Evolutionary conservation across 2,329 filamentous ascomycete genomes (phyloP).

Genomic region (Graphiopsis chlorocephala): DNA sequence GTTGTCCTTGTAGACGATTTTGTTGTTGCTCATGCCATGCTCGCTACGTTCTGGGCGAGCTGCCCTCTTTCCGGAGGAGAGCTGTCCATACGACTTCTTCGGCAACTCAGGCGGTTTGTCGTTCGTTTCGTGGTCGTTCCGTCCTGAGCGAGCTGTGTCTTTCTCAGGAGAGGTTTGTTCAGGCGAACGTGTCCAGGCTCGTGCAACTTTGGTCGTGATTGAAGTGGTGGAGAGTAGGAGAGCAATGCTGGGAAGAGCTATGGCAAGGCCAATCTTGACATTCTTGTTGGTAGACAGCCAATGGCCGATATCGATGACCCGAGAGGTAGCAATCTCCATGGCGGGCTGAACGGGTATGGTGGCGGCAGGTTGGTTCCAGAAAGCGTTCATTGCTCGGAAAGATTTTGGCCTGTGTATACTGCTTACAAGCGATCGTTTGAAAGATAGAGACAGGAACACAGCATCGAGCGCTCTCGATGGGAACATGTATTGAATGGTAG

Average conservation of each 20-base stretch:
- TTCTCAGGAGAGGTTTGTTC: not conserved
- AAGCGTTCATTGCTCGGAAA: not conserved
- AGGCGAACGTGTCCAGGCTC: not conserved
- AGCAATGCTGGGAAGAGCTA: not conserved
- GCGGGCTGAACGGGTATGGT: not conserved
- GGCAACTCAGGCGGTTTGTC: not conserved
- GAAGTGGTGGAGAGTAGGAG: not conserved
- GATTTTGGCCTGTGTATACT: not conserved
- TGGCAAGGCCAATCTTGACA: not conserved
- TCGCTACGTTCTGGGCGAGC: not conserved
- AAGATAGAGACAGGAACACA: not conserved
- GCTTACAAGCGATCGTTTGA: not conserved
- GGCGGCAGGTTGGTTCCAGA: not conserved
- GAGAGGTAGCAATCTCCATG: not conserved
- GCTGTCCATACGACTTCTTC: not conserved
- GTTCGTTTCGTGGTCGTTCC: not conserved
- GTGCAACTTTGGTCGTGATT: not conserved
- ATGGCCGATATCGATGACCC: not conserved
- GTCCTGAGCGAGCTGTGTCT: not conserved
- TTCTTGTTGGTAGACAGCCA: not conserved
- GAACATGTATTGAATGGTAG: not conserved
- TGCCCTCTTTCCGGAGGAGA: not conserved
- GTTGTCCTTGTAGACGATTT: not conserved
- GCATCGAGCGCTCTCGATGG: not conserved
- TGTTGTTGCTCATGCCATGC: not conserved